Base-by-base conservation (phyloP, 106 monocot species). In the Vanilla planifolia region DNA sequence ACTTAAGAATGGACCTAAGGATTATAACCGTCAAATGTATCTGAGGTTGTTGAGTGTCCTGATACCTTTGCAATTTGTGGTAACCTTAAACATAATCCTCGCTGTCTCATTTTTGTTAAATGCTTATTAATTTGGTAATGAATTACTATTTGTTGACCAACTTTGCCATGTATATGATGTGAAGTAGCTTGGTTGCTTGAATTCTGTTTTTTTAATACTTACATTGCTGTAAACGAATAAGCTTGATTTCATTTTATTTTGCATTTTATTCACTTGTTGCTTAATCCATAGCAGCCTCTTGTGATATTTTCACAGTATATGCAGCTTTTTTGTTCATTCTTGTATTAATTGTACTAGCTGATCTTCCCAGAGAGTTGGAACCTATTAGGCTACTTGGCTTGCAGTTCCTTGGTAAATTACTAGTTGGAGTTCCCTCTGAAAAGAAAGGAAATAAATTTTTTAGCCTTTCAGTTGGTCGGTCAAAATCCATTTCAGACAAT, bases 361-460 rank as follows among this genome's bases (percentile, higher is more conserved):
- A 17, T 60, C 19, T 24, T 42, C 30, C 56, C 52, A 98, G 98
- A 85, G 92, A 98, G n/a, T 59, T 81, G 9, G 98, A 98, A 59
- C 82, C 84, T 63, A 88, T 98, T 53, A 81, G 98, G 77, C 73
- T 98, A 35, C 77, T 98, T 8, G 92, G 92, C n/a, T 82, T 98
- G 60, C 98, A 98, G 63, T 74, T 98, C 56, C 40, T 98, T 52
- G 98, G 88, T 20, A 79, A 85, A 73, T 79, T 98, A 35, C 62
- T 98, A 61, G 71, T 88, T 67, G 88, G 77, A 30, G 61, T 85
- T 58, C 82, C 81, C 13, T 68, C 79, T 59, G 92, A 88, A 42
- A 91, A 77, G 56, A 92, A 88, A 60, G 92, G 72, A 55, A 43
- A 61, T 44, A 98, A 78, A 41, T 73, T 98, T 64, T 92, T 98